Evolutionary conservation across 805 yeast species (phyloP).

Genomic region (Komagataella ulmi): DNA sequence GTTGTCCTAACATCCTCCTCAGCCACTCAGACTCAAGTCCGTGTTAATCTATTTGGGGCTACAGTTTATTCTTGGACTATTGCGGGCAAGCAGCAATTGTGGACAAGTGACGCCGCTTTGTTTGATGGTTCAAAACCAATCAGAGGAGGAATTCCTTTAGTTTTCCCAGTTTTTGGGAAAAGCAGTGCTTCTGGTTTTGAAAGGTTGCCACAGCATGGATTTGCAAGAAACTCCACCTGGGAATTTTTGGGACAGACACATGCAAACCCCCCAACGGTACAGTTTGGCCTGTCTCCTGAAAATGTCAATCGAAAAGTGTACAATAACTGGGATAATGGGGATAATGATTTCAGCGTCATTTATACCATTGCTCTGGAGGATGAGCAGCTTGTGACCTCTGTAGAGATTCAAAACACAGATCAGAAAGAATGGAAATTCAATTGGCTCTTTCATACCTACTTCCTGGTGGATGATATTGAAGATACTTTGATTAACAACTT

Average conservation of each 20-base stretch:
- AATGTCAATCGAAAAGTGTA: slow-evolving; percentile 50
- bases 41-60: slow-evolving; percentile 78
- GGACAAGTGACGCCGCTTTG: slow-evolving; percentile 68
- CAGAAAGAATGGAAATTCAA: slow-evolving; percentile 64
- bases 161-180: slow-evolving; percentile 89
- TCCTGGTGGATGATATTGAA: slow-evolving; percentile 62
- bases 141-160: slow-evolving; percentile 94
- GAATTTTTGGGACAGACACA: slow-evolving; percentile 82
- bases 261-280: slow-evolving; percentile 62
- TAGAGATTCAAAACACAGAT: slow-evolving; percentile 69
- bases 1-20: slow-evolving; percentile 48
- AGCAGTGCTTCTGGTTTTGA: slow-evolving; percentile 43
- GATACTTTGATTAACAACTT: slow-evolving; percentile 69
- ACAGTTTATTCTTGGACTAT: slow-evolving; percentile 74
- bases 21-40: slow-evolving; percentile 39
- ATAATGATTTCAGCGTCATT: slow-evolving; percentile 65
- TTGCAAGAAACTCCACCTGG: slow-evolving; percentile 87
- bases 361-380: slow-evolving; percentile 50
- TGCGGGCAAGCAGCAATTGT: slow-evolving; percentile 65
- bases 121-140: slow-evolving; percentile 90
- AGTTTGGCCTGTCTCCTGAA: slow-evolving; percentile 87
- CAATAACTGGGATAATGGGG: slow-evolving; percentile 37
- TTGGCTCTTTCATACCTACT: slow-evolving; percentile 91
- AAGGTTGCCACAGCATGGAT: slow-evolving; percentile 88
- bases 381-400: slow-evolving; percentile 47